Conservation (phyloP, 2,329 filamentous ascomycete genomes). For the Verticillium albo-atrum region DNA sequence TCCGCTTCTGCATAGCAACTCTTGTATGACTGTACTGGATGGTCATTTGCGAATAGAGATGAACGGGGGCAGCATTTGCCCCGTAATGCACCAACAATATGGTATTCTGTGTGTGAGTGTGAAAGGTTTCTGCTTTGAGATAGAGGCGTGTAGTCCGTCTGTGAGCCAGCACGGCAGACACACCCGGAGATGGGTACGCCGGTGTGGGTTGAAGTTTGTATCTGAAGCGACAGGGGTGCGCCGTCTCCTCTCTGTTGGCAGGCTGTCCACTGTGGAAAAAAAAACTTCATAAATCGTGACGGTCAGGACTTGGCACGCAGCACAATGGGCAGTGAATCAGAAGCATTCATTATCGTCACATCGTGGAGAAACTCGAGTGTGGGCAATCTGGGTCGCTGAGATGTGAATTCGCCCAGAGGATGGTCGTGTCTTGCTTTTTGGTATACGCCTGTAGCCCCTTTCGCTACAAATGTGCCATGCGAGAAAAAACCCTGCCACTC, state of each 20-base stretch:
- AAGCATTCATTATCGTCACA: not conserved
- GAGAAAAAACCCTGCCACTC: slow-evolving; percentile 58
- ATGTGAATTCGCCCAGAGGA: not conserved
- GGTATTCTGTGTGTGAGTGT: too few species aligned
- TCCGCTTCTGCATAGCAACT: not conserved
- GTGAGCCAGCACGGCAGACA: too few species aligned
- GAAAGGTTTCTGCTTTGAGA: too few species aligned
- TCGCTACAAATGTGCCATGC: slow-evolving; percentile 53
- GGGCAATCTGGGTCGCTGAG: not conserved
- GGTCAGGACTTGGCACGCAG: too few species aligned
- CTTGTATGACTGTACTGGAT: not conserved
- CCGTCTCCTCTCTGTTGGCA: too few species aligned
- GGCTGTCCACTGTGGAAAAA: too few species aligned
- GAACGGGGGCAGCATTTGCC: not conserved
- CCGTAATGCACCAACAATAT: not conserved
- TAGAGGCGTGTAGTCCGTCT: too few species aligned
- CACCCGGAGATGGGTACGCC: too few species aligned
- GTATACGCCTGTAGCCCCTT: slow-evolving; percentile 36
- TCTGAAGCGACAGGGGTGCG: too few species aligned
- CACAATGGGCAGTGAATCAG: too few species aligned
- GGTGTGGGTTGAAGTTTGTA: too few species aligned
- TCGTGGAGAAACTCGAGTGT: not conserved
- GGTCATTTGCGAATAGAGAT: not conserved
- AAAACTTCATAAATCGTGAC: too few species aligned
- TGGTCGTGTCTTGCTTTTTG: slow-evolving; percentile 19